Evolutionary conservation across 371 early-diverging fungal genomes (phyloP).

Genomic region (Mucor piriformis): DNA sequence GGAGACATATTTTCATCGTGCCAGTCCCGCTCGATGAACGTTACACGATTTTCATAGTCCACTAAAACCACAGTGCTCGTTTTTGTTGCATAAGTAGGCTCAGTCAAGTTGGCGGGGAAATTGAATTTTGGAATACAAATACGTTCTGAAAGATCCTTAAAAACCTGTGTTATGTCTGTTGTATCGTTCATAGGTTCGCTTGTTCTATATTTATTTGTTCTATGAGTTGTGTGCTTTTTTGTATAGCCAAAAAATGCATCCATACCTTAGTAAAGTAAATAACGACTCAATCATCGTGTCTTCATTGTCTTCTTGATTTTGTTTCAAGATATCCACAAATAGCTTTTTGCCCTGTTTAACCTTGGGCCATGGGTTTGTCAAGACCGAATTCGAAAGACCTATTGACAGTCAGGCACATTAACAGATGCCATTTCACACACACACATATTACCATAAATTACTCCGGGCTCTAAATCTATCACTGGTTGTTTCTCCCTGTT

Average conservation of each 20-base stretch:
- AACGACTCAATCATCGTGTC: conserved; percentile 45
- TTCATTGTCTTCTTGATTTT: conserved; percentile 16
- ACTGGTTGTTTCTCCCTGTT: conserved; percentile 43
- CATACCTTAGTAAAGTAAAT: conserved; percentile 49
- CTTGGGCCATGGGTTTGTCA: conserved; percentile 55
- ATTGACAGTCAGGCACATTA: background rate
- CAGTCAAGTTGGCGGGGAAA: conserved; percentile 1
- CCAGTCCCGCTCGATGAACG: conserved; percentile 49
- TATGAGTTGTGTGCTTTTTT: background rate
- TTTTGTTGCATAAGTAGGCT: conserved; percentile 49
- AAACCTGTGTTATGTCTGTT: conserved; percentile 7
- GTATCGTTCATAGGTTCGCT: conserved; percentile 23
- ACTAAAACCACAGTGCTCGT: conserved; percentile 58
- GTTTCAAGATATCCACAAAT: conserved; percentile 36
- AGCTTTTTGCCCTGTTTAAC: conserved; percentile 44
- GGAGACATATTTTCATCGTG: conserved; percentile 19
- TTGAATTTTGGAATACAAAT: conserved; percentile 42
- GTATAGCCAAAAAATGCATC: background rate
- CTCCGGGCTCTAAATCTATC: conserved; percentile 20
- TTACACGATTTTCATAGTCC: conserved; percentile 44
- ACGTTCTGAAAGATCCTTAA: conserved; percentile 32
- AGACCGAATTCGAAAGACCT: conserved; percentile 57
- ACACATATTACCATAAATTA: conserved; percentile 51
- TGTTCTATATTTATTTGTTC: conserved; percentile 15
- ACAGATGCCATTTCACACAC: too few relatives aligned